Base-by-base conservation (phyloP, 164 flowering plant species). In the Chimonanthus salicifolius region DNA sequence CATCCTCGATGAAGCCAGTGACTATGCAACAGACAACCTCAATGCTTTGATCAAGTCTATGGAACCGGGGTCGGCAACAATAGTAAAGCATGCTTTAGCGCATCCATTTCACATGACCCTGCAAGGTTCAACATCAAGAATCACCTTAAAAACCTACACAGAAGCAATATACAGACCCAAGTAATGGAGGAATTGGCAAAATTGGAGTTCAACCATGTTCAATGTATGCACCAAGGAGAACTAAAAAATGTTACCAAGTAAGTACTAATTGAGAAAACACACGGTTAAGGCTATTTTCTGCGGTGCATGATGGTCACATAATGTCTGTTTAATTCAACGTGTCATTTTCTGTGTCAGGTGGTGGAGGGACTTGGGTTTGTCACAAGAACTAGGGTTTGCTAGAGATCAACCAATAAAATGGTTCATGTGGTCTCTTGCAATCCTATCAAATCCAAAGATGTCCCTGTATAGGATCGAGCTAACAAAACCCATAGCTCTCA, bases 361-460 rank as follows among this genome's bases (percentile, higher is more conserved):
- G 93, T 89, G 93, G 93, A 81, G 73, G 20, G 84, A 81, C 3
- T 67, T 83, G 3, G 86, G 87, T 4, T 71, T 89, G 48, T 49
- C 81, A 0, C 47, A 82, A 70, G 80, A 83, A 45, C 47, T 89
- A 74, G 78, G 77, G 76, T 77, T 84, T 72, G 87, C 84, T 2
- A 84, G 92, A 51, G 75, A 86, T 64, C 86, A 84, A 74, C 94
- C 89, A 60, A 3, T 82, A 0, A 84, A 89, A 79, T 87, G 96
- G 89, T 82, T 83, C 72, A 67, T 78, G 49, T 83, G 85, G 84
- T 47, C 88, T 2, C 66, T 84, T 74, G 87, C 75, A 0, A 4
- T 47, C 4, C 74, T 84, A 8, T 47, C 77, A 6, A 86, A 87
- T 72, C 83, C 87, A 2, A 73, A 60, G 47, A 63, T 79, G 21